Conservation (phyloP, 768 basidiomycete genomes). For the Kwoniella pini region DNA sequence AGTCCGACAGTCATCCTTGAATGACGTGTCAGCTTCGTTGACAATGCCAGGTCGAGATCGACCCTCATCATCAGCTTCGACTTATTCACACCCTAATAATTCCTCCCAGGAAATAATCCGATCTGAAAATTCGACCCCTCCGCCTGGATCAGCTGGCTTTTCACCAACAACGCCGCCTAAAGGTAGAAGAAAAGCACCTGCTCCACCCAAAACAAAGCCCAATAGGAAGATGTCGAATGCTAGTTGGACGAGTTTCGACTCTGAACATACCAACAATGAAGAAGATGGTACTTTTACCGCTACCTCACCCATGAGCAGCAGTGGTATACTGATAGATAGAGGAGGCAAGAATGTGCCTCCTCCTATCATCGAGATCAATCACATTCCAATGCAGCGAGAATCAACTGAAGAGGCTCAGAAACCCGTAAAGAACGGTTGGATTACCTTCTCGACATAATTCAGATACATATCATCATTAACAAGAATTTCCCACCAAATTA, state of each 20-base stretch:
- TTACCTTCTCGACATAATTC: slow-evolving; percentile 2
- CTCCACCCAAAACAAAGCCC: slow-evolving; percentile 24
- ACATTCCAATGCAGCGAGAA: slow-evolving; percentile 12
- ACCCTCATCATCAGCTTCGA: slow-evolving; percentile 11
- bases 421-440: slow-evolving; percentile 9
- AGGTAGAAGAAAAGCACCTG: slow-evolving; percentile 34
- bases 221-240: slow-evolving; percentile 18
- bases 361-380: slow-evolving; percentile 43
- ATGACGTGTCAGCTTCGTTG: slow-evolving; percentile 43
- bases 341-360: slow-evolving; percentile 34
- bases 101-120: neutral
- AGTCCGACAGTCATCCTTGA: slow-evolving; percentile 40
- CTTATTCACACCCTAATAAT: neutral
- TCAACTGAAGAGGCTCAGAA: neutral
- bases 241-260: slow-evolving; percentile 22
- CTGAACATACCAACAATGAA: neutral
- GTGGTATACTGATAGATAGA: slow-evolving; percentile 23
- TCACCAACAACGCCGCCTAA: neutral
- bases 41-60: slow-evolving; percentile 15
- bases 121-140: slow-evolving; percentile 13
- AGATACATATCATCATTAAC: no score
- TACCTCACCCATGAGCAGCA: neutral
- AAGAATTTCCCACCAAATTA: no score
- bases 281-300: slow-evolving; percentile 2
- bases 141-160: slow-evolving; percentile 5